phyloP scores from a whole-genome alignment of 164 flowering plant species.

The Chimonanthus praecox region DNA sequence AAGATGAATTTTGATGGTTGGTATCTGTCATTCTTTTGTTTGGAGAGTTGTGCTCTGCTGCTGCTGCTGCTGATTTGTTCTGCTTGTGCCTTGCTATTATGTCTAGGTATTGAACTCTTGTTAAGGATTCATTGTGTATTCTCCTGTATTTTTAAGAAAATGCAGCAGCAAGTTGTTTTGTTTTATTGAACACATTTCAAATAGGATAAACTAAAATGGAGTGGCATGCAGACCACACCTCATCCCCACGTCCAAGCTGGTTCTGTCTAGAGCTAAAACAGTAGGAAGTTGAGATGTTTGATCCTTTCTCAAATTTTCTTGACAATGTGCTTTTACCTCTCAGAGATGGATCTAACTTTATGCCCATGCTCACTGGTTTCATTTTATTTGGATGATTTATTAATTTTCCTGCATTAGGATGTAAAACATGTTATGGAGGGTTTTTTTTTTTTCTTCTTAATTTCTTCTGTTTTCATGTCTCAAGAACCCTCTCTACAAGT shows the following conservation, averaged over 20 bases:
- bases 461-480: no score
- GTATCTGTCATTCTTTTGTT: slow-evolving; percentile 24
- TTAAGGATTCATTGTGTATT: slow-evolving; percentile 8
- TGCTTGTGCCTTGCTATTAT: slow-evolving; percentile 7
- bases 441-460: no score
- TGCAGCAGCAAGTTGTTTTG: slow-evolving; percentile 15
- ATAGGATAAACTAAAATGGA: neutral
- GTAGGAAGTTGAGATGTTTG: neutral
- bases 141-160: slow-evolving; percentile 17
- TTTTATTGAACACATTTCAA: neutral
- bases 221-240: neutral
- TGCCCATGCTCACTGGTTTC: neutral
- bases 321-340: neutral
- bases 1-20: slow-evolving; percentile 20
- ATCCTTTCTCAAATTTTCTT: neutral
- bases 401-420: neutral
- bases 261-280: neutral
- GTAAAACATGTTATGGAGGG: neutral
- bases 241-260: neutral
- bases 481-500: no score
- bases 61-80: slow-evolving; percentile 7
- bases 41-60: slow-evolving; percentile 19
- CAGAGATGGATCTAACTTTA: neutral
- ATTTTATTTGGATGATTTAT: neutral
- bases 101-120: slow-evolving; percentile 7